A percentile compares a stretch with the other conserved stretches of the same genome.
phyloP scores from a whole-genome alignment of 371 early-diverging fungal species.

The Rozella allomycis region DNA sequence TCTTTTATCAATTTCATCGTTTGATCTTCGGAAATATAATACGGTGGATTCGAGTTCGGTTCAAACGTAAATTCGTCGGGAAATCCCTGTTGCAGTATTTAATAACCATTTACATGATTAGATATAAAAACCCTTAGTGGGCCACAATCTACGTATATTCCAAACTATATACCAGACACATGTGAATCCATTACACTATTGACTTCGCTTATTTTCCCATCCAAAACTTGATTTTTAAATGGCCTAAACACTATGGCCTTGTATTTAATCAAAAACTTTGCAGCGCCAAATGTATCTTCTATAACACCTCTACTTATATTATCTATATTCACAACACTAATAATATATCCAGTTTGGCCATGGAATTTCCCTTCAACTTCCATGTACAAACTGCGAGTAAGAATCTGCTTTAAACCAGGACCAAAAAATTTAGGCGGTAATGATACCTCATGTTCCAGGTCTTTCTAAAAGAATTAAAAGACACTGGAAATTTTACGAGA shows the following conservation, averaged over 20 bases:
- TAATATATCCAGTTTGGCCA: conserved; percentile 78
- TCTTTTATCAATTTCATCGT: conserved; percentile 65
- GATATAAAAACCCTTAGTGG: conserved; percentile 93
- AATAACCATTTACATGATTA: conserved; percentile 39
- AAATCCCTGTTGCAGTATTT: conserved; percentile 34
- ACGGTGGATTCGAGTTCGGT: conserved; percentile 60
- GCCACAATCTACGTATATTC: conserved; percentile 90
- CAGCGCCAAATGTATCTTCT: conserved; percentile 62
- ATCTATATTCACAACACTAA: conserved; percentile 57
- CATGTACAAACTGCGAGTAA: conserved; percentile 52
- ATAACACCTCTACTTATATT: conserved; percentile 65
- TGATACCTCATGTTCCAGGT: conserved; percentile 65
- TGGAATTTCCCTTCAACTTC: conserved; percentile 91
- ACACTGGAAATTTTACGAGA: too few species aligned
- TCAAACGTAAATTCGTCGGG: conserved; percentile 74
- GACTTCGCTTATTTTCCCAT: conserved; percentile 81
- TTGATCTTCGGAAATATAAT: conserved; percentile 50
- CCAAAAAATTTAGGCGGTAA: conserved; percentile 82
- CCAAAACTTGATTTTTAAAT: conserved; percentile 88
- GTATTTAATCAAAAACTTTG: conserved; percentile 82
- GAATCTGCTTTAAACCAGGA: conserved; percentile 37
- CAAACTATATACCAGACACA: conserved; percentile 41
- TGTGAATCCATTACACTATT: conserved; percentile 42
- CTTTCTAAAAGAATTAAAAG: conserved; percentile 39
- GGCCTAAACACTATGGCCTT: conserved; percentile 94